Conservation (phyloP, 148 eudicot genomes). For the Heliosperma pusillum region DNA sequence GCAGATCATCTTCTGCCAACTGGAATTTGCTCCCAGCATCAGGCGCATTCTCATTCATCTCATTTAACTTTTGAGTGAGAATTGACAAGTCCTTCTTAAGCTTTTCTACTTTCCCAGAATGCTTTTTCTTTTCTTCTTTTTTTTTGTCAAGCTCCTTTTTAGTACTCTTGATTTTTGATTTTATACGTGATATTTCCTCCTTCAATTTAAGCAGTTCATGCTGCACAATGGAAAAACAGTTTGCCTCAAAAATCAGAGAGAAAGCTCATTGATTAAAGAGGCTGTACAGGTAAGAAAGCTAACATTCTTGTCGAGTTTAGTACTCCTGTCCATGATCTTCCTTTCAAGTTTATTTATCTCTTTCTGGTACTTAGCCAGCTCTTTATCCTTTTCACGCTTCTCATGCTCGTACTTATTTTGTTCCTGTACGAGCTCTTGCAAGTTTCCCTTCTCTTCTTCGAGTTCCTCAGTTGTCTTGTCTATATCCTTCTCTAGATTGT, state of each 20-base stretch:
- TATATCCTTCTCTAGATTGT: slow-evolving; percentile 68
- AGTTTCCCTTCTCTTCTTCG: slow-evolving; percentile 55
- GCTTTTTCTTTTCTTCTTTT: slow-evolving; percentile 74
- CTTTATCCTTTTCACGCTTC: slow-evolving; percentile 66
- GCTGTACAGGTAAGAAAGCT: slow-evolving; percentile 20
- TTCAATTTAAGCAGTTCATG: slow-evolving; percentile 71
- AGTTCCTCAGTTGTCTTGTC: slow-evolving; percentile 60
- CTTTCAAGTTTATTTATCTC: slow-evolving; percentile 69
- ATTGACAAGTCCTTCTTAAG: slow-evolving; percentile 65
- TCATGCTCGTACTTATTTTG: slow-evolving; percentile 61
- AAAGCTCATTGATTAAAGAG: slow-evolving; percentile 2
- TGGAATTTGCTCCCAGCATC: slow-evolving; percentile 81
- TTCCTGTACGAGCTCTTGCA: slow-evolving; percentile 68
- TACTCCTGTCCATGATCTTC: slow-evolving; percentile 68
- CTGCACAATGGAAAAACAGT: slow-evolving; percentile 45
- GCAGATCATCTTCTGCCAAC: slow-evolving; percentile 62
- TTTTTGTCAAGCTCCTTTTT: slow-evolving; percentile 82
- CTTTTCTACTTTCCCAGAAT: slow-evolving; percentile 62
- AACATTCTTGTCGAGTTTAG: slow-evolving; percentile 69
- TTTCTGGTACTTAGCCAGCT: slow-evolving; percentile 59
- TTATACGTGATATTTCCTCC: slow-evolving; percentile 70
- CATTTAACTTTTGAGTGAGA: slow-evolving; percentile 50
- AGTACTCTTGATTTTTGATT: slow-evolving; percentile 66
- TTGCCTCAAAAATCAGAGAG: slow-evolving; percentile 10
- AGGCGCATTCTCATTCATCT: slow-evolving; percentile 53